phyloP scores from a whole-genome alignment of 1,139 yeast species.

The Hyphopichia khmerensis region DNA sequence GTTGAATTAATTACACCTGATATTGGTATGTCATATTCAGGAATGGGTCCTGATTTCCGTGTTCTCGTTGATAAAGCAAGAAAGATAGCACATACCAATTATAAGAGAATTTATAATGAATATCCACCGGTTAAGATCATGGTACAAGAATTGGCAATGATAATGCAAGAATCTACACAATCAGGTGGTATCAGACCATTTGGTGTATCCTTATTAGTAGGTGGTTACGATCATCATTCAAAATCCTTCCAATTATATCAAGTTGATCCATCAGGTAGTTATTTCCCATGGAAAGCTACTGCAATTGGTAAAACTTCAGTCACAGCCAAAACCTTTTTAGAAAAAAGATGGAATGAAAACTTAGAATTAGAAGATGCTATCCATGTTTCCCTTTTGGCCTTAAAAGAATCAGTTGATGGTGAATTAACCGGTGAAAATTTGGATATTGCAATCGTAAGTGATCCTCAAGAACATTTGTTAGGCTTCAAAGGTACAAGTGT shows the following conservation, averaged over 20 bases:
- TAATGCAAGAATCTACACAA: conserved; percentile 98
- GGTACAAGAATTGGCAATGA: conserved; percentile 92
- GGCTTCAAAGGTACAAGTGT: conserved; percentile 85
- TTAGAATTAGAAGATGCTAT: conserved; percentile 97
- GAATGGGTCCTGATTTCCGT: conserved; percentile 99
- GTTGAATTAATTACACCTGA: conserved; percentile 88
- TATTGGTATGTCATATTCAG: conserved; percentile 94
- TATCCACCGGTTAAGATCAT: conserved; percentile 95
- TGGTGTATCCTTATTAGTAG: conserved; percentile 92
- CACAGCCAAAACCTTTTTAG: conserved; percentile 94
- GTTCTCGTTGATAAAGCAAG: conserved; percentile 92
- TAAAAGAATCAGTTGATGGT: conserved; percentile 97
- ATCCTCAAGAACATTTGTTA: conserved; percentile 74
- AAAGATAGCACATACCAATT: conserved; percentile 87
- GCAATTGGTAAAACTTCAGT: conserved; percentile 96
- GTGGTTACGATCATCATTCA: conserved; percentile 86
- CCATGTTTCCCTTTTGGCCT: conserved; percentile 89
- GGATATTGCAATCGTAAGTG: conserved; percentile 87
- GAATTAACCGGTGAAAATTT: conserved; percentile 96
- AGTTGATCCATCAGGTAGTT: conserved; percentile 97
- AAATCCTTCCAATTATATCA: conserved; percentile 82
- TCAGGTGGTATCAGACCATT: conserved; percentile 98
- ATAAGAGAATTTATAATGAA: conserved; percentile 91
- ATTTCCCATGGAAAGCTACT: conserved; percentile 99
- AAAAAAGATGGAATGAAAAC: conserved; percentile 97